Percentiles rank a stretch among this genome's conserved stretches.
These are phyloP conservation scores for Pseudogymnoascus sp. DNA, from an alignment of 2,329 filamentous ascomycete species.

Conservation along the genomic window DNA sequence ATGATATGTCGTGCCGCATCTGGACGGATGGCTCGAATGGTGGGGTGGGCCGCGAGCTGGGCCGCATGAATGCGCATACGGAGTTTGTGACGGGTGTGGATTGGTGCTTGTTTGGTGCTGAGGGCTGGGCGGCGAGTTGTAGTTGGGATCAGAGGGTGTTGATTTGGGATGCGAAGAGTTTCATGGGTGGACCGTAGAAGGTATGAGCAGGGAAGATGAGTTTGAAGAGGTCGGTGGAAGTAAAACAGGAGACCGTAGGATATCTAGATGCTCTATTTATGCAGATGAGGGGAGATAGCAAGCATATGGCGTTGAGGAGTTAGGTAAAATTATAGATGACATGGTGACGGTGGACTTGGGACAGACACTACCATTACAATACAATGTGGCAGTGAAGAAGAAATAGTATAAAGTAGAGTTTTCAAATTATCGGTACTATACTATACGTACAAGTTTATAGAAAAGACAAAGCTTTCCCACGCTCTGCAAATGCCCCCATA, in stretches of 20 bases:
- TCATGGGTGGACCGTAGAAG: constrained; percentile 37
- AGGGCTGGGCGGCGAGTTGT: constrained; percentile 90
- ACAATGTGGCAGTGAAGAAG: neutral
- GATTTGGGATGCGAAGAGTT: constrained; percentile 77
- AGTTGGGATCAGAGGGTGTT: constrained; percentile 90
- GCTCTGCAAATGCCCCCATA: constrained; percentile 5
- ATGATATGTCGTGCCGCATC: constrained; percentile 94
- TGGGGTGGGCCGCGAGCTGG: constrained; percentile 36
- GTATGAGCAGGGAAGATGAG: neutral
- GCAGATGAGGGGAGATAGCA: neutral
- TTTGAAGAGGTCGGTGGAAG: neutral
- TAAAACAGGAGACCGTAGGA: neutral
- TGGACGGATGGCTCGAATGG: constrained; percentile 69
- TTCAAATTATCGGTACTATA: constrained; percentile 5
- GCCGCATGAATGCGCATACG: constrained; percentile 81
- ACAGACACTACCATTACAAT: neutral
- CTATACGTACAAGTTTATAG: constrained; percentile 1
- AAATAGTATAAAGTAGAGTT: constrained; percentile 3
- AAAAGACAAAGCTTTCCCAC: constrained; percentile 2
- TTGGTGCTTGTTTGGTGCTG: constrained; percentile 93
- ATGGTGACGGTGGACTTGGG: neutral
- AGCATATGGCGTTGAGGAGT: constrained; percentile 5
- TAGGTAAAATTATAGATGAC: neutral
- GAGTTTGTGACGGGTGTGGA: constrained; percentile 96
- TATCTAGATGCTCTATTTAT: neutral